Conservation (phyloP, 2,329 filamentous ascomycete genomes). For the Fusarium secorum region DNA sequence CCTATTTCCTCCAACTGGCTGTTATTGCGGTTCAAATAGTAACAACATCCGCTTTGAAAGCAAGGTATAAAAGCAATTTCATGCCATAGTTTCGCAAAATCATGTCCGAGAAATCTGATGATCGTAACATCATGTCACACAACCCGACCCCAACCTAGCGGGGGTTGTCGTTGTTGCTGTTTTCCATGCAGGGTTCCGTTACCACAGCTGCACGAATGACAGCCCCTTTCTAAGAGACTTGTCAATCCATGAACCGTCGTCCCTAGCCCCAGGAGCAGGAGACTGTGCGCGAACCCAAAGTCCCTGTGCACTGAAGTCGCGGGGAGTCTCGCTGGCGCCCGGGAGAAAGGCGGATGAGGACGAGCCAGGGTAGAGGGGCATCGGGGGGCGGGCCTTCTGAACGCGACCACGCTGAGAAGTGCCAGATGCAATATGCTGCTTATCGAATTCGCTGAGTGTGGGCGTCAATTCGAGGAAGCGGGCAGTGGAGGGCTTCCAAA, state of each 20-base stretch:
- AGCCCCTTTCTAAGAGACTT: conserved; percentile 37
- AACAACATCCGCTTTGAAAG: conserved; percentile 16
- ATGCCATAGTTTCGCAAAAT: conserved; percentile 9
- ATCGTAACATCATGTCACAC: conserved; percentile 27
- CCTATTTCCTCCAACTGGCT: neutral
- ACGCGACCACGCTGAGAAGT: conserved; percentile 36
- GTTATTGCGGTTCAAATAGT: neutral
- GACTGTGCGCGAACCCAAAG: conserved; percentile 33
- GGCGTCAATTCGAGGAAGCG: conserved; percentile 35
- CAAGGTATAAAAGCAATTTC: neutral
- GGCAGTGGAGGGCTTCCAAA: conserved; percentile 36
- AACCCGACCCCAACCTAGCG: neutral
- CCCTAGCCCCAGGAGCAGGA: conserved; percentile 19
- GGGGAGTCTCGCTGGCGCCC: conserved; percentile 37
- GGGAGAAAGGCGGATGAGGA: conserved; percentile 37
- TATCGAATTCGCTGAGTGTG: conserved; percentile 29
- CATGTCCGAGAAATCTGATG: conserved; percentile 23
- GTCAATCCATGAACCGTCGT: conserved; percentile 38
- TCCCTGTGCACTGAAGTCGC: conserved; percentile 40
- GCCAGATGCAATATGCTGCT: conserved; percentile 28
- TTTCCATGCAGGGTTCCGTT: conserved; percentile 14
- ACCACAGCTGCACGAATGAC: conserved; percentile 37
- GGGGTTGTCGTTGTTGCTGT: conserved; percentile 1
- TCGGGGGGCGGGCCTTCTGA: conserved; percentile 31
- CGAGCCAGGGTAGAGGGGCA: conserved; percentile 33